Conservation (phyloP, 1,284 basidiomycete genomes). For the Ceratobasidium papillatum region DNA sequence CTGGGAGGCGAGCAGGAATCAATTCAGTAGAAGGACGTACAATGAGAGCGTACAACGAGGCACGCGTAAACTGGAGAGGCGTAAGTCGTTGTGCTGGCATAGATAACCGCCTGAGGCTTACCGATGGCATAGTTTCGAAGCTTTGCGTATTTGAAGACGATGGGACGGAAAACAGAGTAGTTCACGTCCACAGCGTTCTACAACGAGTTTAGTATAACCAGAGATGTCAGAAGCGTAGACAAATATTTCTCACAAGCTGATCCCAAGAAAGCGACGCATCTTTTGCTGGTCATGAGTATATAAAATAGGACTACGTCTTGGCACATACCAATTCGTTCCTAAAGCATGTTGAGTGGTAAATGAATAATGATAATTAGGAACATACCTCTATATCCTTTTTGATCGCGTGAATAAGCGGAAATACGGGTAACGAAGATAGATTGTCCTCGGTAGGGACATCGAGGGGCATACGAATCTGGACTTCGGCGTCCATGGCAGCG, state of each 20-base stretch:
- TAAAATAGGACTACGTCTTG: not conserved
- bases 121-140: slow-evolving; percentile 69
- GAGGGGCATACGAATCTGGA: slow-evolving; percentile 33
- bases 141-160: slow-evolving; percentile 80
- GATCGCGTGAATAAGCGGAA: slow-evolving; percentile 74
- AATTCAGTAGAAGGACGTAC: slow-evolving; percentile 30
- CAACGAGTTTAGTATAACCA: slow-evolving; percentile 65
- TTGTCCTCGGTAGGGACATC: slow-evolving; percentile 26
- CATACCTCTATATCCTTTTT: slow-evolving; percentile 74
- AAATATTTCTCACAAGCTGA: slow-evolving; percentile 70
- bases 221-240: slow-evolving; percentile 39
- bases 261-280: slow-evolving; percentile 86
- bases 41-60: slow-evolving; percentile 71
- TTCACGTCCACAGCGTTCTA: slow-evolving; percentile 77
- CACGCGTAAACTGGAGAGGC: slow-evolving; percentile 67
- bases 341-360: slow-evolving; percentile 45
- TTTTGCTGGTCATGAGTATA: slow-evolving; percentile 50
- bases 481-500: slow-evolving; percentile 25
- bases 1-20: not conserved
- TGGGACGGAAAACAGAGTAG: slow-evolving; percentile 80
- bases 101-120: slow-evolving; percentile 50
- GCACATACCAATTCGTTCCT: slow-evolving; percentile 64
- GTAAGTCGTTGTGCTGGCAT: slow-evolving; percentile 45
- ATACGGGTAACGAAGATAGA: slow-evolving; percentile 56
- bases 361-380: not conserved